A percentile compares a stretch with the other conserved stretches of the same genome.
These are phyloP conservation scores for Extremus antarcticus DNA, from an alignment of 495 filamentous ascomycete species.

Conservation along the genomic window DNA sequence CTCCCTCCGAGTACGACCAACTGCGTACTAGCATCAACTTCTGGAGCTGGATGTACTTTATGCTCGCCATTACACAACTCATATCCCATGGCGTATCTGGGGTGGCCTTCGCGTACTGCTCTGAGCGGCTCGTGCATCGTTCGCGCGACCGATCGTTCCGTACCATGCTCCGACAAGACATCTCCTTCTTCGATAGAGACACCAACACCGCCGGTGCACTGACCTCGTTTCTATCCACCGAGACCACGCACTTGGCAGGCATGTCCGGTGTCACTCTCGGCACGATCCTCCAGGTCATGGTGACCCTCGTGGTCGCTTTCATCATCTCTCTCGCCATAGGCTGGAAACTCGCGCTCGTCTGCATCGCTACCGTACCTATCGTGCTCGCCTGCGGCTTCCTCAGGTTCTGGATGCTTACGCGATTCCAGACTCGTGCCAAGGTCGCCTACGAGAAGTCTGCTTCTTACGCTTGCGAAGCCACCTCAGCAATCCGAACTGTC, in stretches of 20 bases:
- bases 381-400: conserved; percentile 73
- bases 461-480: conserved; percentile 81
- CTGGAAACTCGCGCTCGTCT: conserved; percentile 87
- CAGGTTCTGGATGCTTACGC: conserved; percentile 71
- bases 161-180: conserved; percentile 83
- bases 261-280: conserved; percentile 73
- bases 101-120: conserved; percentile 69
- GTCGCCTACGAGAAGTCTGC: conserved; percentile 62
- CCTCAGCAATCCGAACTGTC: conserved; percentile 82
- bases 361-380: conserved; percentile 64
- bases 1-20: conserved; percentile 33
- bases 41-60: conserved; percentile 89
- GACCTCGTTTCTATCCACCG: conserved; percentile 73
- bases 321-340: conserved; percentile 57
- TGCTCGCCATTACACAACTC: conserved; percentile 74
- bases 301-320: conserved; percentile 61
- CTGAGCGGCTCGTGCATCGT: conserved; percentile 69
- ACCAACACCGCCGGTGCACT: conserved; percentile 77
- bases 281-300: conserved; percentile 62
- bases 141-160: conserved; percentile 72
- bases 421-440: conserved; percentile 62
- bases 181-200: conserved; percentile 76
- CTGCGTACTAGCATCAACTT: conserved; percentile 66
- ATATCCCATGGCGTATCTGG: conserved; percentile 59
- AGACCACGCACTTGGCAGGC: conserved; percentile 74